A percentile compares a stretch with the other conserved stretches of the same genome.
phyloP scores from a whole-genome alignment of 1,284 basidiomycete species.

The Moniliella sp. region DNA sequence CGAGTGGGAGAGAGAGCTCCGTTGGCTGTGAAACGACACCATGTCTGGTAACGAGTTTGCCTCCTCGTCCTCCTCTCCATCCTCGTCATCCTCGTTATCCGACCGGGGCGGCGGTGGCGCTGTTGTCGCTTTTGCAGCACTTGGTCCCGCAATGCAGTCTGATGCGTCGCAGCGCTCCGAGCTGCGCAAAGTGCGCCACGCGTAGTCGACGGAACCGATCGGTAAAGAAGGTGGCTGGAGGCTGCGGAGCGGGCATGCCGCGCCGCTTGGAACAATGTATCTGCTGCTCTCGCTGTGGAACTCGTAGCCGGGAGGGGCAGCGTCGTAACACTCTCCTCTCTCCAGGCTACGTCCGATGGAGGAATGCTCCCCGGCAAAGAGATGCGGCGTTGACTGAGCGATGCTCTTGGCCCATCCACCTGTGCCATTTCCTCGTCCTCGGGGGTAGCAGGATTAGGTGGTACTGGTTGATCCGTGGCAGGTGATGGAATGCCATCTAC shows the following conservation, averaged over 20 bases:
- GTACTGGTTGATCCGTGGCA: too few relatives aligned
- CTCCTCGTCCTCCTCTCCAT: not conserved
- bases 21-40: too few relatives aligned
- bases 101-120: not conserved
- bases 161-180: slow-evolving; percentile 14
- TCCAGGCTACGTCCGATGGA: not conserved
- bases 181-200: slow-evolving; percentile 21
- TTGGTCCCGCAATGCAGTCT: slow-evolving; percentile 16
- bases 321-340: not conserved
- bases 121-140: slow-evolving; percentile 5
- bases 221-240: slow-evolving; percentile 21
- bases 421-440: too few relatives aligned
- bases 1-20: too few relatives aligned
- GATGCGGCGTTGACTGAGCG: not conserved
- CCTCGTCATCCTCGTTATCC: not conserved
- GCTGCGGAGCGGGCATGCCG: slow-evolving; percentile 7
- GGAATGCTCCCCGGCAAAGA: not conserved
- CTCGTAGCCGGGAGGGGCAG: not conserved
- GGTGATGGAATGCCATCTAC: too few relatives aligned
- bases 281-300: not conserved
- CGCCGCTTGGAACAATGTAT: not conserved
- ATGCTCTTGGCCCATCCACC: too few relatives aligned
- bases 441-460: too few relatives aligned
- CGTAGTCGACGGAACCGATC: slow-evolving; percentile 16
- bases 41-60: slow-evolving; percentile 3